Conservation (phyloP, 306 rosid species). For the Vicia faba region DNA sequence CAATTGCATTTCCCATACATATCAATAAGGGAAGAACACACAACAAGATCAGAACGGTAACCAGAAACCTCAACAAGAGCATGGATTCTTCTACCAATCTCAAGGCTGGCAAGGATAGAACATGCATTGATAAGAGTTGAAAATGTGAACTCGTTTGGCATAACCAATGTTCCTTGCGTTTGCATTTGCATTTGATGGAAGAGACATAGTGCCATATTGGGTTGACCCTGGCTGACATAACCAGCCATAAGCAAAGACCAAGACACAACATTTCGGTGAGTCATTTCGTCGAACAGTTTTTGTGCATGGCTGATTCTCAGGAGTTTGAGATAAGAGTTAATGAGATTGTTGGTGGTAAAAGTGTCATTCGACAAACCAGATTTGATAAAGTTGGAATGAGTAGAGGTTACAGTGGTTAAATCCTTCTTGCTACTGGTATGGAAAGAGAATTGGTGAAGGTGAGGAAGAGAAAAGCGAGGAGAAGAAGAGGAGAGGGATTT, state of each 20-base stretch:
- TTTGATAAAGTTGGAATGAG: constrained; percentile 54
- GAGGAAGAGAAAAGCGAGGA: constrained; percentile 36
- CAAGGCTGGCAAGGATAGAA: constrained; percentile 56
- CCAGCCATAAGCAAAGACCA: constrained; percentile 85
- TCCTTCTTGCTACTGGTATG: constrained; percentile 43
- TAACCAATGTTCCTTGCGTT: constrained; percentile 44
- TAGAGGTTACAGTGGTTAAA: constrained; percentile 45
- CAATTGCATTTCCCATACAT: constrained; percentile 83
- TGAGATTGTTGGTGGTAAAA: constrained; percentile 57
- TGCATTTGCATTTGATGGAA: constrained; percentile 59
- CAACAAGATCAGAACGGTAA: constrained; percentile 52
- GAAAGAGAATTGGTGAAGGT: constrained; percentile 46
- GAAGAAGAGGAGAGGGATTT: constrained; percentile 34
- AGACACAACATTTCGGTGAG: constrained; percentile 65
- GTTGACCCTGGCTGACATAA: constrained; percentile 45
- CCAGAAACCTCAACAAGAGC: constrained; percentile 56
- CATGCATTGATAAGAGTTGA: constrained; percentile 71
- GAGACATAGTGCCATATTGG: constrained; percentile 48
- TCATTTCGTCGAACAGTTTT: constrained; percentile 66
- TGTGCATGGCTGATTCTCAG: constrained; percentile 51
- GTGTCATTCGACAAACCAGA: constrained; percentile 54
- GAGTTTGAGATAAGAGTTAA: constrained; percentile 58
- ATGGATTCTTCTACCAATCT: constrained; percentile 57
- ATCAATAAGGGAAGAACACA: constrained; percentile 73
- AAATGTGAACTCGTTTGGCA: constrained; percentile 71